A percentile compares a stretch with the other conserved stretches of the same genome.
These are phyloP conservation scores for Aspergillus sparsus DNA, from an alignment of 495 filamentous ascomycete genomes.

Conservation along the genomic window DNA sequence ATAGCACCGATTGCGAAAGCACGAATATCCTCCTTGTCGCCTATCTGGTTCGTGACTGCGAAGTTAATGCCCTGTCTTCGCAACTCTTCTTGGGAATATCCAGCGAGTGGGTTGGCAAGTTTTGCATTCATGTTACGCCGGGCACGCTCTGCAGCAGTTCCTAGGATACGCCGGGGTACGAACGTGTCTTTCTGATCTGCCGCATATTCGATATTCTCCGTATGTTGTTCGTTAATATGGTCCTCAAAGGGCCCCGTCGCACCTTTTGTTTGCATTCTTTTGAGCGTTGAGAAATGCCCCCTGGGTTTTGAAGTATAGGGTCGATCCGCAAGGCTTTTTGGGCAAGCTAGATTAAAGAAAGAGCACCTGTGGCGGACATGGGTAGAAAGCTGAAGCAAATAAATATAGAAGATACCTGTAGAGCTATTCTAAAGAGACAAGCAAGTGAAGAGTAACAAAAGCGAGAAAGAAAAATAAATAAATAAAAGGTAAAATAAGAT, in stretches of 20 bases:
- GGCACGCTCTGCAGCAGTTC: constrained; percentile 50
- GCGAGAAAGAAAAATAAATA: constrained; percentile 8
- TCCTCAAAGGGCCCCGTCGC: constrained; percentile 13
- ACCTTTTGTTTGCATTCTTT: constrained; percentile 22
- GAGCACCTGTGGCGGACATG: neutral
- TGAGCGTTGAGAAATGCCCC: neutral
- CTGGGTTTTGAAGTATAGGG: neutral
- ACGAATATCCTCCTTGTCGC: constrained; percentile 60
- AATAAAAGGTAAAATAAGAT: neutral
- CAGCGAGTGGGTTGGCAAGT: constrained; percentile 71
- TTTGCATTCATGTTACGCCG: constrained; percentile 58
- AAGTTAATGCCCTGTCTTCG: constrained; percentile 65
- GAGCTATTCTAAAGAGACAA: constrained; percentile 6
- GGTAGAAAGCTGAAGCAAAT: neutral
- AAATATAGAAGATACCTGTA: neutral
- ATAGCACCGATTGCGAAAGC: constrained; percentile 75
- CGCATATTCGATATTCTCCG: constrained; percentile 24
- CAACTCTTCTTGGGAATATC: constrained; percentile 60
- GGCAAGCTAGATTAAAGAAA: neutral
- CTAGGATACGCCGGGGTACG: constrained; percentile 30
- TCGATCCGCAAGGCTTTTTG: neutral
- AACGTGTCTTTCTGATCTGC: constrained; percentile 21
- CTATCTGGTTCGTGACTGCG: constrained; percentile 62
- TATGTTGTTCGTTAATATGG: constrained; percentile 3
- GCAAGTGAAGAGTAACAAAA: neutral